Evolutionary conservation across 2,329 filamentous ascomycete species (phyloP), one percentile per base, ranked within the genome.

Genomic region (Pseudogymnoascus sp.): DNA sequence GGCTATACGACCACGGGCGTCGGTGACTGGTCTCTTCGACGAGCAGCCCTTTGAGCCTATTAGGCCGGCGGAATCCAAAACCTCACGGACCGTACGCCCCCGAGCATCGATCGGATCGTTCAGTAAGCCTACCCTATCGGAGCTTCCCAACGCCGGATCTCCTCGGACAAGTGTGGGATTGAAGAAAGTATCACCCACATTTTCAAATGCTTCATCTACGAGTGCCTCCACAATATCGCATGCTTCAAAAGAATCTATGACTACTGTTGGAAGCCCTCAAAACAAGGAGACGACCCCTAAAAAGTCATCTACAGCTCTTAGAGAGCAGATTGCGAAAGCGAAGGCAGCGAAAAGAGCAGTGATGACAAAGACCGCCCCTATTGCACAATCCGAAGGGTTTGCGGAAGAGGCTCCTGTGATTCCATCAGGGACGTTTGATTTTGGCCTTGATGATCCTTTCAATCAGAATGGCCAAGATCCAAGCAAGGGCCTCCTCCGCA

Each of bases 241-340:
- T 33, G 43, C 65, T 18, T 65, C 67, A 3, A 63, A 58, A 38
- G 61, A 60, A 18, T 64, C 65, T 16, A 60, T 65, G 14, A 35
- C 59, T 5, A 65, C 61, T 43, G 64, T 68, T 36, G 66, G 65
- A 6, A 59, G 67, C 3, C 59, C 28, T 14, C 47, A 35, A 20
- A 20, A 6, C 28, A 54, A 54, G 28, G 47, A 54, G 28, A 54
- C 47, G 16, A 81, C 77, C 62, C 73, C 73, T 0, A 74, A 77
- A 5, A 94, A 89, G 68, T 92, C 92, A 0, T 97, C 93, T 0
- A 79, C 83, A 14, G 87, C 92, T 0, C 76, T 99, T 12, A 85
- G 94, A 35, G 91, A 97, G 59, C 92, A 94, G 60, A 97, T 97
- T 65, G 91, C 92, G 37, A 93, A 92, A 68, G 93, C 94, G 0